Percentiles rank a stretch among this genome's conserved stretches.
Conservation (phyloP, 805 yeast species). For the Yamadazyma nakazawae region DNA sequence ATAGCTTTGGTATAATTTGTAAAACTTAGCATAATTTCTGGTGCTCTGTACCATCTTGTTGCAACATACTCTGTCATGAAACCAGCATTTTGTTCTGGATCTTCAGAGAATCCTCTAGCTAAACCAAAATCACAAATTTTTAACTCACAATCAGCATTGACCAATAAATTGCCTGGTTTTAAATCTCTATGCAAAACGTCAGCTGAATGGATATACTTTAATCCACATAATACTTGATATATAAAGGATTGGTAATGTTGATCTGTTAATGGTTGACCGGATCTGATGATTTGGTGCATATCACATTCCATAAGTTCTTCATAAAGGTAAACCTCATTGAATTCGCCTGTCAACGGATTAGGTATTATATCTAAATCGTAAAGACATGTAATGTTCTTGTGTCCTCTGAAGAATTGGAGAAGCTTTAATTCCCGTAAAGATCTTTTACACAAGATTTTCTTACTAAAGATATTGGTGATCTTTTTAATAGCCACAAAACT, state of each 20-base stretch:
- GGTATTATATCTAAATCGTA: slow-evolving; percentile 93
- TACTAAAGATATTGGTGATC: slow-evolving; percentile 89
- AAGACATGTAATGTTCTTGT: slow-evolving; percentile 90
- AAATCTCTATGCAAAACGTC: slow-evolving; percentile 92
- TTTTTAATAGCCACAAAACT: slow-evolving; percentile 85
- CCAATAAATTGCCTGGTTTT: slow-evolving; percentile 89
- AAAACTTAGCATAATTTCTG: slow-evolving; percentile 92
- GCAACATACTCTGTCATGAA: slow-evolving; percentile 97
- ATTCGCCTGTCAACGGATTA: slow-evolving; percentile 53
- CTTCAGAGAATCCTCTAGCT: slow-evolving; percentile 85
- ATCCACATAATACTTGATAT: slow-evolving; percentile 88
- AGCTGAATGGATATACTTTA: slow-evolving; percentile 85
- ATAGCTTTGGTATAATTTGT: slow-evolving; percentile 95
- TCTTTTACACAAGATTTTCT: slow-evolving; percentile 86
- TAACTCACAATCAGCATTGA: slow-evolving; percentile 94
- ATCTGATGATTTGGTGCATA: slow-evolving; percentile 93
- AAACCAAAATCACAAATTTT: slow-evolving; percentile 96
- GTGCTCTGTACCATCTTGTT: slow-evolving; percentile 98
- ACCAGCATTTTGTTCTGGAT: slow-evolving; percentile 84
- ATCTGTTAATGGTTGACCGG: slow-evolving; percentile 91
- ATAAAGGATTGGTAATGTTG: slow-evolving; percentile 92
- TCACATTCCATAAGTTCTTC: slow-evolving; percentile 99
- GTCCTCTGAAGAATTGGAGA: slow-evolving; percentile 90
- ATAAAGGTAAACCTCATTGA: slow-evolving; percentile 88
- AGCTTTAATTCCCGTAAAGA: slow-evolving; percentile 89